Evolutionary conservation across 441 rosid genomes (phyloP), one percentile per base, ranked within the genome.

Genomic region (Populus tomentosa): DNA sequence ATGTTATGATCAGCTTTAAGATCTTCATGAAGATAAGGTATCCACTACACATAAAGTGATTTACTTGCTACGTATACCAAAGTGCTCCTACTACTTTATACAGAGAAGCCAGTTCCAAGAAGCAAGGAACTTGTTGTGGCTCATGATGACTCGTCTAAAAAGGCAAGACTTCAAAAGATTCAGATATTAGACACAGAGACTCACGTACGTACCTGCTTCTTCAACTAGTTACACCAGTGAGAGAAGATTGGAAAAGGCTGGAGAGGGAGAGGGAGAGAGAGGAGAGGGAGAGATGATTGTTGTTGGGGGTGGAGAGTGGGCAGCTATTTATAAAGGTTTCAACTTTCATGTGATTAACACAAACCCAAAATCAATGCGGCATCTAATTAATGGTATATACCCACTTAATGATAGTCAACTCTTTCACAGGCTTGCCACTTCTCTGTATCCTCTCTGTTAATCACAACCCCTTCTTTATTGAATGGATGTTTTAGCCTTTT

Each of bases 141-240:
- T 28, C 35, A 32, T 35, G 14, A 35, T 32, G 71, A 36, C 11
- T n/a, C 30, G 7, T 8, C 23, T 20, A 42, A 18, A 63, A 33
- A 65, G 11, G 33, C 28, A 46, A 18, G 14, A 30, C 5, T 18
- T 21, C 10, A 7, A 14, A 11, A 20, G 69, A 18, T 40, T 2
- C 24, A 68, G 7, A 38, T 38, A 10, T 0, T 5, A 67, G 67
- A 62, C 33, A 69, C 24, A 76, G 74, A 33, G 67, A 70, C 75
- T 77, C 50, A 81, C 30, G 30, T 28, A 81, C 30, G 30, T 28
- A 28, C 83, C 80, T 23, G 46, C 69, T 69, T 62, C n/a, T 73
- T 73, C 71, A 28, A 77, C 30, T 46, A 59, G 9, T 30, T 53
- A 9, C 72, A 23, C 56, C 16, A 16, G 6, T 28, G 14, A 18